Evolutionary conservation across 2,329 filamentous ascomycete species (phyloP).

Genomic region (Sclerotiophoma versabilis): DNA sequence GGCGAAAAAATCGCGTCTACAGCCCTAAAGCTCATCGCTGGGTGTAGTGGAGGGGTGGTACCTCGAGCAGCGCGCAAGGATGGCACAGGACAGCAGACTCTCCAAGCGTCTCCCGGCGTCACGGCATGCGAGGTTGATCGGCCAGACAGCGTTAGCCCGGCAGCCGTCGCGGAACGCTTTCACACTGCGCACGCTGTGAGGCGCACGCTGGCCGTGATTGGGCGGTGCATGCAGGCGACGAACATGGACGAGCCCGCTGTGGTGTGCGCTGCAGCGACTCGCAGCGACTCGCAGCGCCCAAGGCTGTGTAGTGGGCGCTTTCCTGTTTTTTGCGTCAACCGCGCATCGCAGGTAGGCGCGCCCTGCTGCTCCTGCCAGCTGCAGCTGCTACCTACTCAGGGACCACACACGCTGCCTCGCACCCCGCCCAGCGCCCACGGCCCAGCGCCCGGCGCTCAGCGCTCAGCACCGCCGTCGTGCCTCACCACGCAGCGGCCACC

Average conservation of each 20-base stretch:
- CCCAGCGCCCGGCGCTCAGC: too few relatives aligned
- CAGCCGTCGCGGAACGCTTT: slow-evolving; percentile 33
- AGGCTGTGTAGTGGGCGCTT: slow-evolving; percentile 7
- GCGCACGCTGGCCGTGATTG: slow-evolving; percentile 12
- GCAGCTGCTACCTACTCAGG: background rate
- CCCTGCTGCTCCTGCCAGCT: slow-evolving; percentile 2
- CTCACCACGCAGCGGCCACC: background rate
- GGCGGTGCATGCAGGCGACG: slow-evolving; percentile 2
- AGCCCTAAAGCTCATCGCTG: slow-evolving; percentile 35
- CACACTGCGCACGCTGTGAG: slow-evolving; percentile 20
- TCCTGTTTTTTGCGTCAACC: slow-evolving; percentile 37
- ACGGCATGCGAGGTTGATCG: slow-evolving; percentile 34
- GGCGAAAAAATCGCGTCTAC: slow-evolving; percentile 41
- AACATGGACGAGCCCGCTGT: background rate
- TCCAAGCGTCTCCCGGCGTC: slow-evolving; percentile 32
- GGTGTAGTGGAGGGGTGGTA: slow-evolving; percentile 34
- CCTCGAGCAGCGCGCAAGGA: slow-evolving; percentile 15
- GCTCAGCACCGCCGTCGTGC: background rate
- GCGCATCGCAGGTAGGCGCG: slow-evolving; percentile 31
- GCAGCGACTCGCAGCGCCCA: background rate
- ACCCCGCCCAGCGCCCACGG: too few relatives aligned
- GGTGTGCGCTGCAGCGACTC: slow-evolving; percentile 1
- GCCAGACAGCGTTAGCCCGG: slow-evolving; percentile 30
- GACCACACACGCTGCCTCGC: background rate
- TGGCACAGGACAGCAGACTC: slow-evolving; percentile 15